These are phyloP conservation scores for Ophiostoma piceae DNA, from an alignment of 2,329 filamentous ascomycete genomes.

Conservation along the genomic window DNA sequence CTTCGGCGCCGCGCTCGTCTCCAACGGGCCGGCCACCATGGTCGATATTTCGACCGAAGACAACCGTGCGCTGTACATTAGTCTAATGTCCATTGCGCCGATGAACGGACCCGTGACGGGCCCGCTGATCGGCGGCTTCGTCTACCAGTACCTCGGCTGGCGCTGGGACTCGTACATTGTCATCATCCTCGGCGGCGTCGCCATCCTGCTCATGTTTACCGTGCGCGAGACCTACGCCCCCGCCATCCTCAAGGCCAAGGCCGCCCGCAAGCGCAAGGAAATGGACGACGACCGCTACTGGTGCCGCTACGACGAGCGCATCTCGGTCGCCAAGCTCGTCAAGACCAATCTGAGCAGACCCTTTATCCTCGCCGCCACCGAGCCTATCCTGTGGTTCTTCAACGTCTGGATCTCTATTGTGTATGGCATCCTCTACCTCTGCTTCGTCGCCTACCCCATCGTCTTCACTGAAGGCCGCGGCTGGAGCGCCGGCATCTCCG, in stretches of 20 bases:
- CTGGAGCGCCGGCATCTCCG: conserved; percentile 68
- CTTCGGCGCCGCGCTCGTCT: conserved; percentile 65
- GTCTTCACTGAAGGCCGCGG: conserved; percentile 70
- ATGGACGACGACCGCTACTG: conserved; percentile 68
- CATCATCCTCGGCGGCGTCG: conserved; percentile 63
- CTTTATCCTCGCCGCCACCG: conserved; percentile 69
- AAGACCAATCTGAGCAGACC: conserved; percentile 73
- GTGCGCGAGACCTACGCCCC: conserved; percentile 75
- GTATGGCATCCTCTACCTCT: conserved; percentile 78
- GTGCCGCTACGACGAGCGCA: conserved; percentile 71
- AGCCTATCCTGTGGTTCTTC: conserved; percentile 74
- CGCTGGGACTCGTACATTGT: conserved; percentile 81
- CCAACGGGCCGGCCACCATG: conserved; percentile 76
- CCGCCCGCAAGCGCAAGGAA: conserved; percentile 58
- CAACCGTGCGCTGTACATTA: conserved; percentile 75
- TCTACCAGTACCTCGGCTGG: conserved; percentile 47
- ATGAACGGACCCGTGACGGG: conserved; percentile 67
- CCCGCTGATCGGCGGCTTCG: conserved; percentile 59
- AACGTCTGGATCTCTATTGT: conserved; percentile 70
- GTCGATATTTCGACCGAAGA: conserved; percentile 79
- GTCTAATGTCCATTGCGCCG: conserved; percentile 76
- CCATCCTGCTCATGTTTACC: conserved; percentile 53
- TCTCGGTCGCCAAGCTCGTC: conserved; percentile 60
- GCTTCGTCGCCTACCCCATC: conserved; percentile 85
- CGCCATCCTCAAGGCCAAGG: conserved; percentile 61